phyloP scores from a whole-genome alignment of 805 yeast species.

The Candida succiphila region DNA sequence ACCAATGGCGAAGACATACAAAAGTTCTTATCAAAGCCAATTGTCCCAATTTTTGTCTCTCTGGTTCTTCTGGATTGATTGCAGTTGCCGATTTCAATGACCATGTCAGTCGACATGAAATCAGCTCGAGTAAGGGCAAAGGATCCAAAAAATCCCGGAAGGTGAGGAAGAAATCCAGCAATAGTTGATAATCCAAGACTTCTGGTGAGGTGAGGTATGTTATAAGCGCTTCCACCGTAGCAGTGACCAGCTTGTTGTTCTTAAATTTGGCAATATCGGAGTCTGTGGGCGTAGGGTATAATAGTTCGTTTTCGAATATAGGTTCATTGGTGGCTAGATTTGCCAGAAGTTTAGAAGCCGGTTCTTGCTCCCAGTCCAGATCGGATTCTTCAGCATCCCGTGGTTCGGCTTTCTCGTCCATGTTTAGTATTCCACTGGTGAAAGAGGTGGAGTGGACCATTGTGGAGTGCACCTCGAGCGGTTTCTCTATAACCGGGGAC shows the following conservation, averaged over 20 bases:
- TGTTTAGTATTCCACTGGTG: no score
- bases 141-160: conserved; percentile 61
- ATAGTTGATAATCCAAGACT: conserved; percentile 62
- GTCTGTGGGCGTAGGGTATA: conserved; percentile 23
- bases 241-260: conserved; percentile 9
- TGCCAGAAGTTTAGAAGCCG: conserved; percentile 11
- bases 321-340: conserved; percentile 23
- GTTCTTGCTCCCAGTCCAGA: not conserved
- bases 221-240: conserved; percentile 32
- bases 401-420: no score
- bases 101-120: conserved; percentile 67
- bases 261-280: conserved; percentile 20
- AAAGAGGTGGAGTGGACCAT: no score
- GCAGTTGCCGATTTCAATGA: conserved; percentile 31
- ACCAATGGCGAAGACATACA: conserved; percentile 84
- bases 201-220: conserved; percentile 64
- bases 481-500: no score
- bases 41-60: conserved; percentile 35
- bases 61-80: not conserved
- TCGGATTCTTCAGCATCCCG: not conserved
- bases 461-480: no score
- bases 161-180: conserved; percentile 82
- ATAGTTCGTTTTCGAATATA: conserved; percentile 20
- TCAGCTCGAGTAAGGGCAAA: conserved; percentile 46
- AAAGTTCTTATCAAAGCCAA: conserved; percentile 71